phyloP scores from a whole-genome alignment of 139 green algal species.

The Auxenochlorella pyrenoidosa region DNA sequence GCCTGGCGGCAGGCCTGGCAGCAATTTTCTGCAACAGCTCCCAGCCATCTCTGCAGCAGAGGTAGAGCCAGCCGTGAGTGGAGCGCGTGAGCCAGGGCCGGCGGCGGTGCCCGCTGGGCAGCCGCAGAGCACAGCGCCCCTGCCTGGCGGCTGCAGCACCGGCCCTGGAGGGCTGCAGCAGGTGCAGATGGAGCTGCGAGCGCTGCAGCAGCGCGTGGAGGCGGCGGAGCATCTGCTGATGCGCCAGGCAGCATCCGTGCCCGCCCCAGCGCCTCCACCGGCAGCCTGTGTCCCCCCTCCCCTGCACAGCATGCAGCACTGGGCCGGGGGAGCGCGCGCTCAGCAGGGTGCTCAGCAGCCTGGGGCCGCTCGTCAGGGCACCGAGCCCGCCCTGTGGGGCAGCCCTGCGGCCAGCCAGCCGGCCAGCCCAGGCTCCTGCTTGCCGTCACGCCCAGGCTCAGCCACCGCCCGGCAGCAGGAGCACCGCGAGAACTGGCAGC shows the following conservation, averaged over 20 bases:
- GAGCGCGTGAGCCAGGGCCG: not conserved
- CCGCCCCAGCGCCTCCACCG: not conserved
- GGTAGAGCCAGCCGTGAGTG: not conserved
- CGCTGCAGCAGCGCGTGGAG: slow-evolving; percentile 10
- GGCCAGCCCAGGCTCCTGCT: not conserved
- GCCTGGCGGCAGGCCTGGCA: not conserved
- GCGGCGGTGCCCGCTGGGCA: not conserved
- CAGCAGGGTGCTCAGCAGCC: too few relatives aligned
- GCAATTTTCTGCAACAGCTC: not conserved
- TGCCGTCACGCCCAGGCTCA: not conserved
- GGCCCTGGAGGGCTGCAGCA: not conserved
- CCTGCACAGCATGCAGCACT: too few relatives aligned
- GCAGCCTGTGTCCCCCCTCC: not conserved
- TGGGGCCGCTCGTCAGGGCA: too few relatives aligned
- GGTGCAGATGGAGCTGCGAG: not conserved
- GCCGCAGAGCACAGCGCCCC: not conserved
- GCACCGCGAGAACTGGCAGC: slow-evolving; percentile 10
- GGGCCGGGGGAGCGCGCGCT: too few relatives aligned
- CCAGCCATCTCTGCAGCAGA: not conserved
- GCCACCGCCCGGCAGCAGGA: not conserved
- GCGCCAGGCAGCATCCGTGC: not conserved
- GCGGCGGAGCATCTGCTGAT: slow-evolving; percentile 13
- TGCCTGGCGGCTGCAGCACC: not conserved
- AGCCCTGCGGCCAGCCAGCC: not conserved
- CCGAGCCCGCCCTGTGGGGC: not conserved